Evolutionary conservation across 257 asterid genomes (phyloP).

Genomic region (Solanum sejunctum): DNA sequence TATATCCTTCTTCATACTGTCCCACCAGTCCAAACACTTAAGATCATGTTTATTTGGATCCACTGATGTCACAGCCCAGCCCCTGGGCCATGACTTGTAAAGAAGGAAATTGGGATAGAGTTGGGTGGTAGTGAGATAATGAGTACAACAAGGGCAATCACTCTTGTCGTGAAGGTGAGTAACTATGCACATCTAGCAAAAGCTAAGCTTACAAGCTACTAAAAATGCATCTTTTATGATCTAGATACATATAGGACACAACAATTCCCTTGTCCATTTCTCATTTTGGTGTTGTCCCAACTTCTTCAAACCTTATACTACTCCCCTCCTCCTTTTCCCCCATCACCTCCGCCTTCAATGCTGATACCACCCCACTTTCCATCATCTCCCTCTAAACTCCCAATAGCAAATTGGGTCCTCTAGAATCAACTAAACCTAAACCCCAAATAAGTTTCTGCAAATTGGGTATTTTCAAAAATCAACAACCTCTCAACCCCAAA

Average conservation of each 20-base stretch:
- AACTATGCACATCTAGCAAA: conserved; percentile 78
- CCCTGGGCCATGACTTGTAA: too few species aligned
- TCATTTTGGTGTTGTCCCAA: neutral
- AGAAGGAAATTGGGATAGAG: conserved; percentile 79
- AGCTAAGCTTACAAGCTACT: conserved; percentile 69
- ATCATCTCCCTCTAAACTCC: conserved; percentile 16
- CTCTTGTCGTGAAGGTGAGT: conserved; percentile 74
- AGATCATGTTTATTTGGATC: too few species aligned
- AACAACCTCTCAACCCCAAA: neutral
- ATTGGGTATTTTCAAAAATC: neutral
- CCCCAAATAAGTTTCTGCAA: neutral
- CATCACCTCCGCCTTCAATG: conserved; percentile 5
- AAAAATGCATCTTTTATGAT: conserved; percentile 56
- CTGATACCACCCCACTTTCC: conserved; percentile 29
- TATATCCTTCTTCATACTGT: too few species aligned
- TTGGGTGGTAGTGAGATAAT: conserved; percentile 47
- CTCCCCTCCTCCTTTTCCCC: conserved; percentile 1
- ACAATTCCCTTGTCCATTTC: conserved; percentile 38
- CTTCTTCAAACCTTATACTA: conserved; percentile 6
- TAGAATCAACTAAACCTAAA: neutral
- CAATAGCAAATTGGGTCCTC: neutral
- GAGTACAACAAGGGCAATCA: conserved; percentile 70
- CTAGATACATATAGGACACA: conserved; percentile 80
- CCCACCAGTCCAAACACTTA: too few species aligned
- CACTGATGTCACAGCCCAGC: too few species aligned